A percentile compares a stretch with the other conserved stretches of the same genome.
Conservation (phyloP, 1,284 basidiomycete genomes). For the Thecaphora frezii region DNA sequence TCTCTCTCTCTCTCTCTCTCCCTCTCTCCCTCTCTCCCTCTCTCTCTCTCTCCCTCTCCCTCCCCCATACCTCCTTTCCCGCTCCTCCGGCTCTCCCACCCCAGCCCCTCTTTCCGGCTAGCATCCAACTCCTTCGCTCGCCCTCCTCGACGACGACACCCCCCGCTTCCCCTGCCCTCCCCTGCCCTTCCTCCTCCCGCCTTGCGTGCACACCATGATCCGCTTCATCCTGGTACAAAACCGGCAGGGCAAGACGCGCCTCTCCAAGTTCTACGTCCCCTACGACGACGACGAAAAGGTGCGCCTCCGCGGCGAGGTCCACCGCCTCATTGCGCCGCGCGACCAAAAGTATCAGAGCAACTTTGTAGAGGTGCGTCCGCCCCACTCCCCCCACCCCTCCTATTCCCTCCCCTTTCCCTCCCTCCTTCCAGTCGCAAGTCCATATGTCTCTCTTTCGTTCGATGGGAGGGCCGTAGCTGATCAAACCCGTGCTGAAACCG, state of each 20-base stretch:
- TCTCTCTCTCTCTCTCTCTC: too few relatives aligned
- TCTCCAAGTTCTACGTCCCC: constrained; percentile 96
- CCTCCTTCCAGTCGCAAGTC: not conserved
- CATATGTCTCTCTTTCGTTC: not conserved
- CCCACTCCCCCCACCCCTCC: not conserved
- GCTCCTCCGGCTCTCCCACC: too few relatives aligned
- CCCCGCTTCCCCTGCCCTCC: too few relatives aligned
- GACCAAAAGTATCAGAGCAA: constrained; percentile 99
- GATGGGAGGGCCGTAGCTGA: too few relatives aligned
- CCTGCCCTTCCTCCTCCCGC: too few relatives aligned
- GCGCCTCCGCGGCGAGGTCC: constrained; percentile 88
- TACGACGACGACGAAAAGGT: constrained; percentile 67
- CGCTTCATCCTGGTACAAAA: constrained; percentile 93
- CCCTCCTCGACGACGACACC: too few relatives aligned
- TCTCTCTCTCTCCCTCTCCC: too few relatives aligned
- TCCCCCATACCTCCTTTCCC: too few relatives aligned
- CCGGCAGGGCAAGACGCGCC: constrained; percentile 91
- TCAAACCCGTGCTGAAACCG: too few relatives aligned
- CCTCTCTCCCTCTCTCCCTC: too few relatives aligned
- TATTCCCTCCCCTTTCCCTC: constrained; percentile 1
- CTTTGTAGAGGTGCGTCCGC: constrained; percentile 82
- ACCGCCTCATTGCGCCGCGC: constrained; percentile 88
- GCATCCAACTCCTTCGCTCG: too few relatives aligned
- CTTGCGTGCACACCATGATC: constrained; percentile 68
- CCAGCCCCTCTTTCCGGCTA: too few relatives aligned